phyloP scores from a whole-genome alignment of 2,329 filamentous ascomycete genomes.

The Cercospora sp. region DNA sequence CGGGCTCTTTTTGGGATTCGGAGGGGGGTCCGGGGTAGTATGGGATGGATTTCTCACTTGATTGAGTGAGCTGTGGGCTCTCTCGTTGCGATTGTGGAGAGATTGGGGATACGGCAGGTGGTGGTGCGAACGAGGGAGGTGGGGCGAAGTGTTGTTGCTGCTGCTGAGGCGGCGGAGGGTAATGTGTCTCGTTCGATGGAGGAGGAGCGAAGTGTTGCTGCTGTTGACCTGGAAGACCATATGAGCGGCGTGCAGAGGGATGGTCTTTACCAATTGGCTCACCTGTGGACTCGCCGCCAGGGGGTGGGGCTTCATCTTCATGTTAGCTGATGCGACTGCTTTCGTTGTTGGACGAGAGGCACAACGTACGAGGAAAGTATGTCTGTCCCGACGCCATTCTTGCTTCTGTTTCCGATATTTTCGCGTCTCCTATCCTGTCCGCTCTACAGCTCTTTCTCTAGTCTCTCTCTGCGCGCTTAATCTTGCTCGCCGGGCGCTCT shows the following conservation, averaged over 20 bases:
- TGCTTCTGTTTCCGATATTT: too few relatives aligned
- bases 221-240: not conserved
- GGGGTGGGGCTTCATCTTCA: not conserved
- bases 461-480: not conserved
- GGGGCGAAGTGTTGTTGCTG: slow-evolving; percentile 36
- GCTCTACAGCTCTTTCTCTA: not conserved
- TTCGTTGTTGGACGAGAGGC: not conserved
- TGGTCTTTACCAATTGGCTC: not conserved
- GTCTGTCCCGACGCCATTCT: not conserved
- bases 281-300: slow-evolving; percentile 1
- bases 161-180: slow-evolving; percentile 33
- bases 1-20: slow-evolving; percentile 33
- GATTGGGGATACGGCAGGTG: slow-evolving; percentile 33
- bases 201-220: slow-evolving; percentile 20
- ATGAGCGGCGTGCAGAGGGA: not conserved
- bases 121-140: slow-evolving; percentile 31
- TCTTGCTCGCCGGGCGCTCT: not conserved
- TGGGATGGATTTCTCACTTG: slow-evolving; percentile 36
- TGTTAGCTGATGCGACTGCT: not conserved
- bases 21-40: slow-evolving; percentile 42
- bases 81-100: slow-evolving; percentile 34
- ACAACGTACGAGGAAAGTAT: not conserved
- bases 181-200: slow-evolving; percentile 24
- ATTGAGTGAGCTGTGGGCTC: slow-evolving; percentile 20
- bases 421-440: not conserved